Percentiles rank a stretch among this genome's conserved stretches.
These are phyloP conservation scores for Leptodermis oblonga DNA, from an alignment of 257 asterid genomes.

Conservation along the genomic window DNA sequence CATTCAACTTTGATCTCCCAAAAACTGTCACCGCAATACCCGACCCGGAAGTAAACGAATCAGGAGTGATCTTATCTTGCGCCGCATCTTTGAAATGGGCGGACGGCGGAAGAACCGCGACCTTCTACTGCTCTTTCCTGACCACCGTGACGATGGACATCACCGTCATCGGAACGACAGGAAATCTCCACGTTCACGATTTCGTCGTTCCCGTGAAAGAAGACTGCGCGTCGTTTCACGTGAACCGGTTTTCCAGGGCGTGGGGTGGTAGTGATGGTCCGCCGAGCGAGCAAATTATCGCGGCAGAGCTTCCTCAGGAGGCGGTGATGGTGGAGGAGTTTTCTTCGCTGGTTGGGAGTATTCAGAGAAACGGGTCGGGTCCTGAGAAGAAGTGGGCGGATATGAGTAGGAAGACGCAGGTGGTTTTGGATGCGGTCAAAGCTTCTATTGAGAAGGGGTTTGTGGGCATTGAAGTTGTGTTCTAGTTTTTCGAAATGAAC, in stretches of 20 bases:
- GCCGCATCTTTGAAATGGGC: slow-evolving; percentile 64
- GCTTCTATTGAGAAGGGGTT: slow-evolving; percentile 57
- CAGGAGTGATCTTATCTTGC: slow-evolving; percentile 61
- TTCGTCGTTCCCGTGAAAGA: slow-evolving; percentile 60
- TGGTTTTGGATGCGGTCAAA: slow-evolving; percentile 72
- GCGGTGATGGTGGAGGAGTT: slow-evolving; percentile 70
- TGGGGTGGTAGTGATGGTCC: slow-evolving; percentile 56
- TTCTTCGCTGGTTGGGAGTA: slow-evolving; percentile 35
- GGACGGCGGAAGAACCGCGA: slow-evolving; percentile 58
- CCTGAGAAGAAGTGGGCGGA: slow-evolving; percentile 70
- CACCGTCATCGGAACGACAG: slow-evolving; percentile 47
- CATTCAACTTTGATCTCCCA: slow-evolving; percentile 50
- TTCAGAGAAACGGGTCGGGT: slow-evolving; percentile 35
- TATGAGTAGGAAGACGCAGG: slow-evolving; percentile 63
- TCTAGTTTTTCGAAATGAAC: not conserved
- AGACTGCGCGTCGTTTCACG: slow-evolving; percentile 35
- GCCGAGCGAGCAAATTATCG: slow-evolving; percentile 44
- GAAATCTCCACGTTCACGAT: slow-evolving; percentile 50
- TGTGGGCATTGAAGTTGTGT: slow-evolving; percentile 37
- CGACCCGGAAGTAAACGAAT: slow-evolving; percentile 41
- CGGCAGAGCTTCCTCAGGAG: slow-evolving; percentile 67
- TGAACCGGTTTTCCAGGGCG: slow-evolving; percentile 31
- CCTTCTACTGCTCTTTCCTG: slow-evolving; percentile 67
- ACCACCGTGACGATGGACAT: slow-evolving; percentile 63
- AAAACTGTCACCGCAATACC: slow-evolving; percentile 47